Base-by-base conservation (phyloP, 2,329 filamentous ascomycete species). In the Aspergillus thermomutatus region DNA sequence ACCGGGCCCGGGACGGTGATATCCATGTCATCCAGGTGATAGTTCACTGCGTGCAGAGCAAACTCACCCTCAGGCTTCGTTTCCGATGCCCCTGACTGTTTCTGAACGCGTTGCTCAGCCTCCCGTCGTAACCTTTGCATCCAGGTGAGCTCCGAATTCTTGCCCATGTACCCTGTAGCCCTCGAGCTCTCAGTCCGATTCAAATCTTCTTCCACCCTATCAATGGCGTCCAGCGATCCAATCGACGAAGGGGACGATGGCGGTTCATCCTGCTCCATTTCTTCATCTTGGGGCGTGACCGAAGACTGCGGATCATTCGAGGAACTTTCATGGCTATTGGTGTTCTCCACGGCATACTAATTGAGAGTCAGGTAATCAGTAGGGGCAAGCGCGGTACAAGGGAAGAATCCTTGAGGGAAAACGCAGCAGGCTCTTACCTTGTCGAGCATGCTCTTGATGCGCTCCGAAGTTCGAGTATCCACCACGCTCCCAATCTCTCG, bases 81-180 rank as follows among this genome's bases (percentile, higher is more conserved):
- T 28, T 74, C 69, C 28, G 66, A 60, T 17, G 56, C 66, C 7
- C 68, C 68, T 11, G 71, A 62, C 49, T 70, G 50, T 45, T 64
- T 66, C 55, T 55, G 67, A 9, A 62, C 57, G 48, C 72, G 64
- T 61, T 76, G 64, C 40, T 71, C 68, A 56, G 73, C 68, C 66
- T 78, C 71, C 65, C 67, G 63, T 7, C 70, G 71, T 25, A 79
- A 58, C 40, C 74, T 69, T 57, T 79, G 76, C 63, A 79, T 71
- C 77, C 77, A 79, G 14, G 72, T 78, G 14, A 78, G 63, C 53
- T 79, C 76, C 0, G 77, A 79, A 43, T 77, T 77, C 57, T 79
- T 79, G 3, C 77, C 77, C 67, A 77, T 74, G 58, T 74, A 79
- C 1, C 76, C 75, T 1, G 74, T 78, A 7, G 72, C 70, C 53